These are phyloP conservation scores for Boletus coccyginus DNA, from an alignment of 768 basidiomycete genomes.

Conservation along the genomic window DNA sequence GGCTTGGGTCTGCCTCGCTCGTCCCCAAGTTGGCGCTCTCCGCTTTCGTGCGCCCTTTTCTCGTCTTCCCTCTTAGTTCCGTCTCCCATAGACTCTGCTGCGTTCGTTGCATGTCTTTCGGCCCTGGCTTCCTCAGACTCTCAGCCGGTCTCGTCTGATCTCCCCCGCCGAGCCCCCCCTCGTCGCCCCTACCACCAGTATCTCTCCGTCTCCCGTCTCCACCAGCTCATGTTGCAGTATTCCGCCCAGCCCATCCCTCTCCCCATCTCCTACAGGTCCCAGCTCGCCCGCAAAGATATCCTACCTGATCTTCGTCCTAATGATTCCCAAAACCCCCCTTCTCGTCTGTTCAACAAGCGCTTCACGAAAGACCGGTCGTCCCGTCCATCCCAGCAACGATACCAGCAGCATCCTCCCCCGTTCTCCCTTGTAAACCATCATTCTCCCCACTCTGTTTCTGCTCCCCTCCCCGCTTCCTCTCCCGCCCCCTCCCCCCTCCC, in stretches of 20 bases:
- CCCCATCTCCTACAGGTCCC: conserved; percentile 30
- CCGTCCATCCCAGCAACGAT: conserved; percentile 18
- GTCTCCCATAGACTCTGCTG: conserved; percentile 7
- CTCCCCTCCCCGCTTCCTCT: conserved; percentile 7
- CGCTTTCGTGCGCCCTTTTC: conserved; percentile 18
- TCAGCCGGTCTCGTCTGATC: conserved; percentile 55
- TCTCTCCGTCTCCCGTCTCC: conserved; percentile 28
- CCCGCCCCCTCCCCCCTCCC: conserved; percentile 22
- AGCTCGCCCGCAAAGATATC: conserved; percentile 32
- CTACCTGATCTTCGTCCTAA: conserved; percentile 26
- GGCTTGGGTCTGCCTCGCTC: conserved; percentile 23
- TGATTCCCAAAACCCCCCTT: conserved; percentile 21
- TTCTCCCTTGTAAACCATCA: conserved; percentile 8
- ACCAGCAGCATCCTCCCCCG: conserved; percentile 4
- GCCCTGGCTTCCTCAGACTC: conserved; percentile 30
- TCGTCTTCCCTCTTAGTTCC: neutral
- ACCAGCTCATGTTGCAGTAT: conserved; percentile 60
- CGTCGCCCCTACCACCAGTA: conserved; percentile 32
- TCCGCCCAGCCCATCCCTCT: conserved; percentile 35
- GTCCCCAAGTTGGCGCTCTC: conserved; percentile 20
- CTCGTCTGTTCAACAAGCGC: conserved; percentile 35
- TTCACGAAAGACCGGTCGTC: conserved; percentile 32
- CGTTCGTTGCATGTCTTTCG: conserved; percentile 27
- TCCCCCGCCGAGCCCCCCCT: conserved; percentile 27
- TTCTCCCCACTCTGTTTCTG: conserved; percentile 14